phyloP scores from a whole-genome alignment of 140 eudicot genomes.

The Oenanthe javanica region DNA sequence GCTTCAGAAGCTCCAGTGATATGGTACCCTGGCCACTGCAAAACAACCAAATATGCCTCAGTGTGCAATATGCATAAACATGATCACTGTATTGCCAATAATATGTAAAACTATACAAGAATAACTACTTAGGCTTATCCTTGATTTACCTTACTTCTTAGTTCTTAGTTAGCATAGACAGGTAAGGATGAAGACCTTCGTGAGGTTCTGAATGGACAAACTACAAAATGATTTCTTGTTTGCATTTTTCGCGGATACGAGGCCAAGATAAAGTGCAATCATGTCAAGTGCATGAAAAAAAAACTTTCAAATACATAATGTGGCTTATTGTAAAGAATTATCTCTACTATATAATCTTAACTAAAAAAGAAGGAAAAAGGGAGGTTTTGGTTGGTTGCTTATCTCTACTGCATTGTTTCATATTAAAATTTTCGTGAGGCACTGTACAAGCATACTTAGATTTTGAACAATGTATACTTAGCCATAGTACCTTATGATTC shows the following conservation, averaged over 20 bases:
- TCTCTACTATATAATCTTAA: not conserved
- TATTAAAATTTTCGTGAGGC: not conserved
- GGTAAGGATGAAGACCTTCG: not conserved
- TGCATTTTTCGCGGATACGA: not conserved
- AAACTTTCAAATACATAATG: not conserved
- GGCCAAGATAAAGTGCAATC: not conserved
- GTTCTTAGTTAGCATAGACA: not conserved
- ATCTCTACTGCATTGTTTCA: not conserved
- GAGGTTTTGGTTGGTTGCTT: not conserved
- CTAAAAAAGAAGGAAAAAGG: too few relatives aligned
- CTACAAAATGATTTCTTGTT: not conserved
- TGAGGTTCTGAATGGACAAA: not conserved
- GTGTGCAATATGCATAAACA: not conserved
- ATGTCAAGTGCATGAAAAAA: not conserved
- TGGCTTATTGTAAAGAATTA: not conserved
- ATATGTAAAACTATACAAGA: not conserved
- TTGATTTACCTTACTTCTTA: not conserved
- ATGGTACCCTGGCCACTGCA: slow-evolving; percentile 93
- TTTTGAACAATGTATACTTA: not conserved
- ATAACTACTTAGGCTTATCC: not conserved
- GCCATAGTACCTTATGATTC: slow-evolving; percentile 60
- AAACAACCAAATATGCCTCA: not conserved
- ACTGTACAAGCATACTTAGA: not conserved
- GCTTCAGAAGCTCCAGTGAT: slow-evolving; percentile 82
- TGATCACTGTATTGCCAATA: not conserved